A percentile compares a stretch with the other conserved stretches of the same genome.
phyloP scores from a whole-genome alignment of 495 filamentous ascomycete genomes.

The Hyaloscypha hepaticicola region DNA sequence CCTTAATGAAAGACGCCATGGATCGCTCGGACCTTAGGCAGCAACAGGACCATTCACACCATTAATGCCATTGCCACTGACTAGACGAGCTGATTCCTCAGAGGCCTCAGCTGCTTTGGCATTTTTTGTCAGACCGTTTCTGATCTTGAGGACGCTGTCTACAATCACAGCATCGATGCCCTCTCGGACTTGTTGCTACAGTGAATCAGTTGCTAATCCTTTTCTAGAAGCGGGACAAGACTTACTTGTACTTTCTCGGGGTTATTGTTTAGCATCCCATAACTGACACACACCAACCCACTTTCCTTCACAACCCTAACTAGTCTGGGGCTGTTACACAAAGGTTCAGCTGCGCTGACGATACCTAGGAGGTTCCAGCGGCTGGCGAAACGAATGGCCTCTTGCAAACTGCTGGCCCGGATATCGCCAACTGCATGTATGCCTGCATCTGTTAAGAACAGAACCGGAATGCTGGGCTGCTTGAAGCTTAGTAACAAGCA shows the following conservation, averaged over 20 bases:
- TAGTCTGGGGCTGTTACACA: constrained; percentile 84
- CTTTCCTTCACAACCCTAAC: constrained; percentile 95
- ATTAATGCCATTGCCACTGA: neutral
- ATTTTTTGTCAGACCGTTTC: constrained; percentile 46
- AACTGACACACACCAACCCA: constrained; percentile 94
- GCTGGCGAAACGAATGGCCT: constrained; percentile 89
- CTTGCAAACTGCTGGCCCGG: constrained; percentile 87
- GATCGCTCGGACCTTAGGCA: neutral
- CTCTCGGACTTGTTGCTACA: constrained; percentile 83
- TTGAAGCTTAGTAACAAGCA: constrained; percentile 94
- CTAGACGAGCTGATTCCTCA: neutral
- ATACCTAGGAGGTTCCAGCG: constrained; percentile 94
- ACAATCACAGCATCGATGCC: constrained; percentile 98
- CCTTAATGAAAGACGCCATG: neutral
- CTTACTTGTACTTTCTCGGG: constrained; percentile 77
- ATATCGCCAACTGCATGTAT: constrained; percentile 72
- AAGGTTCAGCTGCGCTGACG: constrained; percentile 77
- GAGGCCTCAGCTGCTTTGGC: constrained; percentile 10
- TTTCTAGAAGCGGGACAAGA: constrained; percentile 10
- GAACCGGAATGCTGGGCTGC: constrained; percentile 88
- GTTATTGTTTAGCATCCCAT: constrained; percentile 86
- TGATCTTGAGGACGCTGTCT: constrained; percentile 82
- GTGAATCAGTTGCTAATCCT: neutral
- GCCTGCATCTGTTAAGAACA: constrained; percentile 92
- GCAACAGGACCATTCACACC: neutral